Evolutionary conservation across 108 stramenopile species (phyloP).

Genomic region (Chaetoceros tenuissimus): DNA sequence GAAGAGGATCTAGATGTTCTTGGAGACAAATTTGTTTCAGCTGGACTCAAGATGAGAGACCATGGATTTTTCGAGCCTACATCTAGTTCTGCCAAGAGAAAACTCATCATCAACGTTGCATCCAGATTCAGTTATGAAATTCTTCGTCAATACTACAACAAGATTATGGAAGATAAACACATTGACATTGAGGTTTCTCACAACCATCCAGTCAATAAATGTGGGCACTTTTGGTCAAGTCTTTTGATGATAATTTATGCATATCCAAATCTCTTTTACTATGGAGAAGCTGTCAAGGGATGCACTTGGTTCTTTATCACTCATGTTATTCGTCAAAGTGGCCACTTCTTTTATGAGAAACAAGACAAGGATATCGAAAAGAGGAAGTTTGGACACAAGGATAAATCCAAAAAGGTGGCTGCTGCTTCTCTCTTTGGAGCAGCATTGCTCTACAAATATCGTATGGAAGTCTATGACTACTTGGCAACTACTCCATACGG

Average conservation of each 20-base stretch:
- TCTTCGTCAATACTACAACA: slow-evolving; percentile 21
- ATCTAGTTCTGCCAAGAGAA: slow-evolving; percentile 10
- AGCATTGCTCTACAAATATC: slow-evolving; percentile 21
- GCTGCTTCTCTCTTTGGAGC: slow-evolving; percentile 30
- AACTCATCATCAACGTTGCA: slow-evolving; percentile 9
- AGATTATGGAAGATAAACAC: slow-evolving; percentile 45
- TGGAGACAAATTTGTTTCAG: slow-evolving; percentile 33
- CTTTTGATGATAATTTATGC: slow-evolving; percentile 40
- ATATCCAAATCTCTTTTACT: slow-evolving; percentile 35
- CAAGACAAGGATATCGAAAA: slow-evolving; percentile 51
- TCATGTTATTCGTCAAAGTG: slow-evolving; percentile 34
- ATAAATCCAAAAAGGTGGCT: slow-evolving; percentile 38
- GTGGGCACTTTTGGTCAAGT: slow-evolving; percentile 43
- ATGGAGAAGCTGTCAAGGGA: slow-evolving; percentile 28
- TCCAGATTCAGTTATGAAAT: slow-evolving; percentile 24
- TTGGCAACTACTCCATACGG: slow-evolving; percentile 20
- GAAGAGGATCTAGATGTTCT: slow-evolving; percentile 18
- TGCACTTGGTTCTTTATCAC: slow-evolving; percentile 39
- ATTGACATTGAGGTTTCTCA: slow-evolving; percentile 49
- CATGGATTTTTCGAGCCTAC: slow-evolving; percentile 41
- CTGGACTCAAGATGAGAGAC: slow-evolving; percentile 26
- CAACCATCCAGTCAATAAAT: slow-evolving; percentile 49
- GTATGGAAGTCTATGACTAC: slow-evolving; percentile 12
- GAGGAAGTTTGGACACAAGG: slow-evolving; percentile 51
- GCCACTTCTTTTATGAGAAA: slow-evolving; percentile 49